Base-by-base conservation (phyloP, 2,329 filamentous ascomycete species). In the Ophiostoma populinum region DNA sequence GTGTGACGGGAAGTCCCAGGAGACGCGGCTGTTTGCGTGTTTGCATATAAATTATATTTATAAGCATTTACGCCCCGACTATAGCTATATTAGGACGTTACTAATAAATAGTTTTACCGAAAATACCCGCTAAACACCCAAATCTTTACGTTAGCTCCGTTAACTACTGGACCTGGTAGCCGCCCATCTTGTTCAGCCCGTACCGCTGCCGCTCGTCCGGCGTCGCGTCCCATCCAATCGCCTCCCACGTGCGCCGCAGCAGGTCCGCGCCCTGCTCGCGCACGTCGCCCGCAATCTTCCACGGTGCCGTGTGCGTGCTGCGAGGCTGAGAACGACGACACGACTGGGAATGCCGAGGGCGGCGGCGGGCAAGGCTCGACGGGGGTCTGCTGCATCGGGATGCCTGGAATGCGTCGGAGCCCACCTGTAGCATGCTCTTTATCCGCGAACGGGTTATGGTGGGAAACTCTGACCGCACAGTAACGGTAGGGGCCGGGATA, bases 241-340 rank as follows among this genome's bases (percentile, higher is more conserved):
- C 80, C 50, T 93, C 82, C 90, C 90, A 98, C 6, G 80, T 87
- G 19, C 73, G 70, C 41, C 79, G 73, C 22, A 98, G 61, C 7
- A 98, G 63, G 34, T 87, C 80, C 4, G 90, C 87, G 12, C 92
- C 90, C 43, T 83, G 70, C 53, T 95, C 86, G 37, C 90, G 71
- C 34, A 98, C 83, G 56, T 98, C 92, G 6, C 90, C 90, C 4
- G 87, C 90, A 51, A 98, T 94, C 59, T 95, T 98, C 90, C 92
- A 98, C 2, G 95, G 86, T 1, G 90, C 87, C n/a, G n/a, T n/a
- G n/a, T 37, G 92, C 67, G 30, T 90, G 67, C 58, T 95, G 95
- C 57, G 98, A 92, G 53, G 98, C 92, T 0, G 90, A 85, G 50
- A 94, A 95, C 0, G 86, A 93, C 52, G 98, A 92, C 24, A 98